Evolutionary conservation across 495 filamentous ascomycete species (phyloP), one percentile per base, ranked within the genome.

Genomic region (Xanthoparmelia taractica): DNA sequence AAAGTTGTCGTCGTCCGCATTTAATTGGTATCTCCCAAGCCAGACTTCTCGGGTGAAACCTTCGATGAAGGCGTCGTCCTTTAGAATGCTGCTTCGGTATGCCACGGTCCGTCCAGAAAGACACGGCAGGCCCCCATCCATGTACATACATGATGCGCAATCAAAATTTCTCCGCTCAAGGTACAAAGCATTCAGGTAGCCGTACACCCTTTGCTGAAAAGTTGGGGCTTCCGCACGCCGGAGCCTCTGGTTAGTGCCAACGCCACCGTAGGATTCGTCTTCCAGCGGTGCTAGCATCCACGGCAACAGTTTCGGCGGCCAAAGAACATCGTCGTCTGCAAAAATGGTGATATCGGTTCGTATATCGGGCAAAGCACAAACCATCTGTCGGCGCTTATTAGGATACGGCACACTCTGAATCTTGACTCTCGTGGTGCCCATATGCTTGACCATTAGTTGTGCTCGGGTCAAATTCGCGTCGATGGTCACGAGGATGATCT

Each of bases 251-350:
- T 87, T 91, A 36, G 91, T 90, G 5, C 90, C 90, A 60, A 92
- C 91, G 18, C 88, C 90, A 52, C 91, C 91, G 54, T 90, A 87
- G 58, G 77, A 75, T 4, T 84, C 78, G 67, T 92, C 84, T 68
- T 94, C 89, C 65, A 96, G 92, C 0, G 91, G 88, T 0, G 91
- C 91, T 62, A 96, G 77, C 55, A 94, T 86, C 88, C 90, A 96
- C 23, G 84, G 84, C 37, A 92, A 80, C 47, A 92, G 81, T 7
- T 84, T 89, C 4, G 74, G 73, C 1, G 90, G 91, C 88, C 90
- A 93, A 65, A 83, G 86, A 58, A 96, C 91, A 71, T 96, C 91
- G 75, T 94, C 91, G 71, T 96, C 91, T 31, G 88, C 88, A 71
- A 96, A 87, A 57, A 96, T 75, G 17, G 87, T 92, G 66, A 94